Percentiles rank a stretch among this genome's conserved stretches.
Evolutionary conservation across 495 filamentous ascomycete genomes (phyloP).

Genomic region (Neurospora sp.): DNA sequence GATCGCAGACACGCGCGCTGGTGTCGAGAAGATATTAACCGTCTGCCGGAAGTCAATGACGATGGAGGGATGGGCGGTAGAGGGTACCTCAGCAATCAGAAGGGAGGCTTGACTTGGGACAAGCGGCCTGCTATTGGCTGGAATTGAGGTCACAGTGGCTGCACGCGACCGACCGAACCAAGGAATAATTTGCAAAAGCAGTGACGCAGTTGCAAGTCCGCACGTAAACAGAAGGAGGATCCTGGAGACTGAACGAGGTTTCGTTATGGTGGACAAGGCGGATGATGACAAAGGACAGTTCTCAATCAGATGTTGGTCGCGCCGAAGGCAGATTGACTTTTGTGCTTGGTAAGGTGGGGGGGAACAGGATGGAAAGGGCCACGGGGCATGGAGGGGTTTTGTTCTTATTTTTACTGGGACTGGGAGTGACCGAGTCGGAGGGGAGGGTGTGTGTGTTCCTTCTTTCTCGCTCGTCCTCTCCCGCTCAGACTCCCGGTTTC

Average conservation of each 20-base stretch:
- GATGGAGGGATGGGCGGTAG: background rate
- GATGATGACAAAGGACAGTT: background rate
- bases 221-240: background rate
- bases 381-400: background rate
- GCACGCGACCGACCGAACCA: slow-evolving; percentile 12
- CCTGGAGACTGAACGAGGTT: background rate
- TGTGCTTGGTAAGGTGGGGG: background rate
- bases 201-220: background rate
- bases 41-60: background rate
- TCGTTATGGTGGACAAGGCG: background rate
- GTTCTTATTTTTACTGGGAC: background rate
- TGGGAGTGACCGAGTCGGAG: slow-evolving; percentile 4
- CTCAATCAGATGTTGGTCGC: background rate
- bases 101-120: background rate
- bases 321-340: background rate
- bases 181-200: slow-evolving; percentile 7
- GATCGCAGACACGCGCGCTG: slow-evolving; percentile 1
- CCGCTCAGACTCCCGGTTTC: slow-evolving; percentile 19
- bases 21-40: slow-evolving; percentile 11
- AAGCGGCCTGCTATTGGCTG: background rate
- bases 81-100: background rate
- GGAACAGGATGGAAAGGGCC: background rate
- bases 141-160: slow-evolving; percentile 20
- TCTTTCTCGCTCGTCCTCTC: slow-evolving; percentile 5
- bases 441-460: slow-evolving; percentile 2